These are phyloP conservation scores for Xylaria sp. DNA, from an alignment of 2,329 filamentous ascomycete genomes.

Conservation along the genomic window DNA sequence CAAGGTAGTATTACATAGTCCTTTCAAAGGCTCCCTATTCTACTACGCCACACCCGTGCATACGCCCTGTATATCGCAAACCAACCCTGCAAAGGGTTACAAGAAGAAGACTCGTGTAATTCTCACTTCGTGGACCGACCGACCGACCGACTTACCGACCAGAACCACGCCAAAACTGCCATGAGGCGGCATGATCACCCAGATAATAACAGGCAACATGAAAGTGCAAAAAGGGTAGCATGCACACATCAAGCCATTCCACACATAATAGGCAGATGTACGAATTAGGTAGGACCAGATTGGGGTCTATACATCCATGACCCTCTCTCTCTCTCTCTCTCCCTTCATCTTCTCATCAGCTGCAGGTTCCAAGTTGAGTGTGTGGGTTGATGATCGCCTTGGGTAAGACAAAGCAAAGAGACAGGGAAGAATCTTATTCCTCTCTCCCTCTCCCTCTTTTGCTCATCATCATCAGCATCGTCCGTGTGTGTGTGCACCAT, in stretches of 20 bases:
- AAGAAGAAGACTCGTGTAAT: not conserved
- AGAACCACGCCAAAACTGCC: too few species aligned
- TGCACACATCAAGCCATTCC: too few species aligned
- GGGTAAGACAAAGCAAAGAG: not conserved
- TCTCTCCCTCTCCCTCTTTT: too few species aligned
- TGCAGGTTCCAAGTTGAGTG: not conserved
- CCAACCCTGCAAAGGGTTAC: not conserved
- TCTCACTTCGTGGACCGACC: too few species aligned
- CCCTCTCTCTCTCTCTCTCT: too few species aligned
- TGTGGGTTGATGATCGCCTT: not conserved
- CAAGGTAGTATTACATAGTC: not conserved
- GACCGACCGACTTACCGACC: too few species aligned
- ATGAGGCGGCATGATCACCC: too few species aligned
- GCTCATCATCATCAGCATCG: too few species aligned
- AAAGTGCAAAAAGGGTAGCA: too few species aligned
- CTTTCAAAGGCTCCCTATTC: not conserved
- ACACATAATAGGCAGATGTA: not conserved
- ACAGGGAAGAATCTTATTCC: too few species aligned
- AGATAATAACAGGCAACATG: too few species aligned
- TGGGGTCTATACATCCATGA: not conserved
- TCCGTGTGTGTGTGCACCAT: not conserved
- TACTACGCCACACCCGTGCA: not conserved
- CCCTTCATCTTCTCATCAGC: not conserved
- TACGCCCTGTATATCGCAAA: not conserved
- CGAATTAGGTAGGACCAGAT: not conserved